Evolutionary conservation across 2,329 filamentous ascomycete species (phyloP).

Genomic region (Aspergillus pseudotamarii): DNA sequence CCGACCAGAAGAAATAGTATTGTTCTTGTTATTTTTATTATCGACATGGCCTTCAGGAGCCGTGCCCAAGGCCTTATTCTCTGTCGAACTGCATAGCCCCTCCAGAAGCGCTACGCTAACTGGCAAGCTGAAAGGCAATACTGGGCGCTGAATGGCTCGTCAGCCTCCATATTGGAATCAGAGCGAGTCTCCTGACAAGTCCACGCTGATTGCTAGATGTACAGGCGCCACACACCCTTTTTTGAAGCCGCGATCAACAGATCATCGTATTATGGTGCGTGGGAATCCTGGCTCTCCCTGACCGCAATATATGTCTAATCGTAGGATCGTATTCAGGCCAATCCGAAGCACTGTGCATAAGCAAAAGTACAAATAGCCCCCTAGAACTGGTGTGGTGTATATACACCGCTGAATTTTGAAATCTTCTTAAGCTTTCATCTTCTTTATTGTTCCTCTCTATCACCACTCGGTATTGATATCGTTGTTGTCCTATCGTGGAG

Average conservation of each 20-base stretch:
- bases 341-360: background rate
- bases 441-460: background rate
- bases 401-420: background rate
- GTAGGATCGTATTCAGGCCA: conserved; percentile 2
- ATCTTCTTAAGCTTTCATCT: background rate
- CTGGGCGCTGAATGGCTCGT: conserved; percentile 10
- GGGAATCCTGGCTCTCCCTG: conserved; percentile 12
- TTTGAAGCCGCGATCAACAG: conserved; percentile 14
- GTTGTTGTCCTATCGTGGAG: conserved; percentile 5
- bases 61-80: background rate
- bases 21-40: background rate
- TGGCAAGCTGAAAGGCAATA: conserved; percentile 11
- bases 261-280: conserved; percentile 9
- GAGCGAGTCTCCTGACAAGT: conserved; percentile 25
- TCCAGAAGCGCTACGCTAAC: conserved; percentile 17
- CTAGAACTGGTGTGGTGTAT: background rate
- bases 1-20: background rate
- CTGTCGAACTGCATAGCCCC: conserved; percentile 9
- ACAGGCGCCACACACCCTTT: conserved; percentile 9
- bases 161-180: conserved; percentile 8
- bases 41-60: background rate
- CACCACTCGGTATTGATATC: background rate
- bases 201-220: conserved; percentile 16
- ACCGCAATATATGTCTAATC: conserved; percentile 12
- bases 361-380: background rate